Evolutionary conservation across 192 early-diverging fungal species (phyloP), one percentile per base, ranked within the genome.

Genomic region (Phycomyces nitens): DNA sequence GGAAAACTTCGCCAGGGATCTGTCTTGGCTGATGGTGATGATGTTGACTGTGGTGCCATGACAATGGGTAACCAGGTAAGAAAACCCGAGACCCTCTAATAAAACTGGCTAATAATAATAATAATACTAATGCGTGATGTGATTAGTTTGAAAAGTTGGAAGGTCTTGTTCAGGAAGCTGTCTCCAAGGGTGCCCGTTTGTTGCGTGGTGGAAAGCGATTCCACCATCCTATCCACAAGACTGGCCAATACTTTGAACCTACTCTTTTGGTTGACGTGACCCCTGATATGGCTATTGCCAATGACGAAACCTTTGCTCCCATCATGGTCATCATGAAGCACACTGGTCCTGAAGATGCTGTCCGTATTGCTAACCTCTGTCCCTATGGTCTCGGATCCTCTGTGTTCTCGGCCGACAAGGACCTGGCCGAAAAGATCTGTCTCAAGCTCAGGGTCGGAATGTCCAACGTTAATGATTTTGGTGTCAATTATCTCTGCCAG

Each of bases 391-490:
- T 95, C 22, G 90, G 91, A 21, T 87, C 87, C 11, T 85, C 80
- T 59, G 87, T 95, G 14, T 95, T 94, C 70, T 88, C 89, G 2
- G 77, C 77, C 21, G 84, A 94, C 63, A 80, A 84, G 23, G 65
- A 58, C 9, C 75, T 82, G 43, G 92, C 80, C 9, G 71, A 81
- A 26, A 70, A 79, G 10, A 79, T 94, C 22, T 82, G 84, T n/a
- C 70, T 80, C 21, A 70, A 67, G 15, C 70, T 94, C 50, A 84
- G 83, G 61, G 80, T 82, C 0, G 93, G 93, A 15, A 91, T 92
- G 89, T 72, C 82, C 53, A 95, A 95, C 52, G 75, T 94, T 61
- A 95, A 95, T 70, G 93, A 93, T 66, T 95, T 92, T 65, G 93
- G 81, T 16, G 86, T 88, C 62, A 91, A 87, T 56, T 95, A 94